A percentile compares a stretch with the other conserved stretches of the same genome.
Evolutionary conservation across 2,329 filamentous ascomycete genomes (phyloP).

Genomic region (Biscogniauxia mediterranea): DNA sequence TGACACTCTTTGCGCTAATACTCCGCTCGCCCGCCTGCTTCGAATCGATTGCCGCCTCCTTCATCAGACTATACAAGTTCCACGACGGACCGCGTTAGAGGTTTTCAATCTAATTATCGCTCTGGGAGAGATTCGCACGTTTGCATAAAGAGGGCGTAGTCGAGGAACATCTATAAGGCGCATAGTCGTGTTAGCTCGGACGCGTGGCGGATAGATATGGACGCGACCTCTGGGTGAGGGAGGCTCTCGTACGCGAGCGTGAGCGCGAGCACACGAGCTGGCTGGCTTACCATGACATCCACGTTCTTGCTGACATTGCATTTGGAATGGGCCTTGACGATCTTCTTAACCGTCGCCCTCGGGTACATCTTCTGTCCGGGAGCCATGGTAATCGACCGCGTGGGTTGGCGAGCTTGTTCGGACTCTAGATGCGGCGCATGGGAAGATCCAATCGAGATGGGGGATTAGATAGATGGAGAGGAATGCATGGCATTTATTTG

Average conservation of each 20-base stretch:
- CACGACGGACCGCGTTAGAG: conserved; percentile 6
- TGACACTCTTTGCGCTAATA: conserved; percentile 72
- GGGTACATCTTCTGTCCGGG: conserved; percentile 76
- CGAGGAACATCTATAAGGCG: conserved; percentile 67
- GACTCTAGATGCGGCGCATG: not conserved
- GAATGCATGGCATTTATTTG: not conserved
- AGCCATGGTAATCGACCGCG: conserved; percentile 45
- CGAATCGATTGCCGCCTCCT: conserved; percentile 74
- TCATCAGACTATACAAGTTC: conserved; percentile 62
- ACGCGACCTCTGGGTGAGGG: conserved; percentile 13
- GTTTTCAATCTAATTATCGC: not conserved
- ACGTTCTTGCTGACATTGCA: conserved; percentile 79
- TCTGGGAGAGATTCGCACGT: conserved; percentile 39
- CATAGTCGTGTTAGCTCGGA: conserved; percentile 9
- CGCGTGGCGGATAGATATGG: conserved; percentile 22
- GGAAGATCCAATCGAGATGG: not conserved
- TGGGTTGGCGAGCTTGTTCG: conserved; percentile 1
- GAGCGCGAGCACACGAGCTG: conserved; percentile 15
- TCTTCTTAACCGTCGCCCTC: conserved; percentile 80
- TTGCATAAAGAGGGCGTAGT: conserved; percentile 81
- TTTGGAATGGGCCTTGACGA: conserved; percentile 84
- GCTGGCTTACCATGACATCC: conserved; percentile 69
- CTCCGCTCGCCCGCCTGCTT: conserved; percentile 71
- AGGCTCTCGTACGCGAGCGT: too few species aligned
- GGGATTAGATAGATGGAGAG: not conserved